phyloP scores from a whole-genome alignment of 306 rosid species.

The Vicia villosa region DNA sequence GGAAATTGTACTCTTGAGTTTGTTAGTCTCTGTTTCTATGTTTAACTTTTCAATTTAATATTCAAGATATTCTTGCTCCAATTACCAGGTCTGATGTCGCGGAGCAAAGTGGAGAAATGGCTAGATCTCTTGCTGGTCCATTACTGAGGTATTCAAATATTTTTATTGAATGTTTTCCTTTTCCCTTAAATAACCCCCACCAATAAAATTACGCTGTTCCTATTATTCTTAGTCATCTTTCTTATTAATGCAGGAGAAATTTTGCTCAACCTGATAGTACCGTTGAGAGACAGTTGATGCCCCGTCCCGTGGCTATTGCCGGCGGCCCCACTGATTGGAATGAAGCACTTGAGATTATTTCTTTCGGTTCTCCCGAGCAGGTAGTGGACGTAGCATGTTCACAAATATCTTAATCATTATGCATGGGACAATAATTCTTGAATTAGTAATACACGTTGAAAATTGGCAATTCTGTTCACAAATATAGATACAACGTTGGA shows the following conservation, averaged over 20 bases:
- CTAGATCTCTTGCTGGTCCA: slow-evolving; percentile 76
- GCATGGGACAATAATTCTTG: neutral
- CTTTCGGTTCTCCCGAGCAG: slow-evolving; percentile 97
- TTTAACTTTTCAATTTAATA: neutral
- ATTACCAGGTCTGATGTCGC: slow-evolving; percentile 75
- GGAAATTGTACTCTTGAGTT: neutral
- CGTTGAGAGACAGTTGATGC: slow-evolving; percentile 65
- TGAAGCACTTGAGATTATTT: slow-evolving; percentile 91
- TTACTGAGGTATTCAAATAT: slow-evolving; percentile 51
- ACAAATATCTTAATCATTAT: neutral
- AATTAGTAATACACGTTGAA: neutral
- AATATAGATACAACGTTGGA: neutral
- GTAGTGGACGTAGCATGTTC: slow-evolving; percentile 37
- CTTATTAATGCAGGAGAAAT: slow-evolving; percentile 57
- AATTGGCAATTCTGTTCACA: neutral
- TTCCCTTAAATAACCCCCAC: neutral
- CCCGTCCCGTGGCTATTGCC: slow-evolving; percentile 56
- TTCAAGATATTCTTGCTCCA: slow-evolving; percentile 23
- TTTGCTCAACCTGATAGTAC: slow-evolving; percentile 66
- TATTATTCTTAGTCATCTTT: slow-evolving; percentile 15
- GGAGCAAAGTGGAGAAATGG: slow-evolving; percentile 91
- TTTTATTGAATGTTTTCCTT: neutral
- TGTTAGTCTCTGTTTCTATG: neutral
- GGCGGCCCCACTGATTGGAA: slow-evolving; percentile 95
- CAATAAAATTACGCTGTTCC: too few species aligned